These are phyloP conservation scores for Entoloma clypeatum DNA, from an alignment of 1,284 basidiomycete species.

Conservation along the genomic window DNA sequence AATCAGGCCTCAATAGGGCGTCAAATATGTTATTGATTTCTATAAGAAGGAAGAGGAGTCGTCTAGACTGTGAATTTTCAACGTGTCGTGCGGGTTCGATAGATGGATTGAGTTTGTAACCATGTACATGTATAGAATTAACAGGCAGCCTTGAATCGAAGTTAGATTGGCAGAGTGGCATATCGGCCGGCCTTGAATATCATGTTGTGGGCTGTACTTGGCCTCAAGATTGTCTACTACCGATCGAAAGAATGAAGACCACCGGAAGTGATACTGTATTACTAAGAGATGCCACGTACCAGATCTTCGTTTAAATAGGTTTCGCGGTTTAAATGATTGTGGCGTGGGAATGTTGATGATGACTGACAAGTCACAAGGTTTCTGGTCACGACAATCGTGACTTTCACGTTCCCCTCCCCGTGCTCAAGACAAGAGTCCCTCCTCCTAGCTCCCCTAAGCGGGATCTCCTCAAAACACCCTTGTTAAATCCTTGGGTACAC, in stretches of 20 bases:
- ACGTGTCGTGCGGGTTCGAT: background rate
- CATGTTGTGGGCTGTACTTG: too few relatives aligned
- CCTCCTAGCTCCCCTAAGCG: background rate
- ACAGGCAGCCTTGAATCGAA: background rate
- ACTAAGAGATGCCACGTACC: too few relatives aligned
- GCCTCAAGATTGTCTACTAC: too few relatives aligned
- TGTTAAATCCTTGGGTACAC: too few relatives aligned
- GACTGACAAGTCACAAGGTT: slow-evolving; percentile 29
- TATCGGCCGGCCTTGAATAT: slow-evolving; percentile 2
- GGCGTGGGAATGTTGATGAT: slow-evolving; percentile 26
- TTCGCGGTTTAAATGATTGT: too few relatives aligned
- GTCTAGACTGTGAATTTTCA: slow-evolving; percentile 24
- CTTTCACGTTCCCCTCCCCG: slow-evolving; percentile 26
- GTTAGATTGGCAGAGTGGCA: background rate
- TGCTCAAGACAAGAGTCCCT: slow-evolving; percentile 5
- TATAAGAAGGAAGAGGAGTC: slow-evolving; percentile 28
- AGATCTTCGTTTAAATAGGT: too few relatives aligned
- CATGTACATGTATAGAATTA: slow-evolving; percentile 8
- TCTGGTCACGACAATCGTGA: slow-evolving; percentile 30
- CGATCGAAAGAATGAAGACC: too few relatives aligned
- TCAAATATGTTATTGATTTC: slow-evolving; percentile 31
- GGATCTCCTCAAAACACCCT: background rate
- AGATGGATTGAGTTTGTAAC: slow-evolving; percentile 9
- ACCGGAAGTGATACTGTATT: too few relatives aligned
- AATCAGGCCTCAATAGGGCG: too few relatives aligned